Evolutionary conservation across 257 asterid species (phyloP), one percentile per base, ranked within the genome.

Genomic region (Penstemon eatonii): DNA sequence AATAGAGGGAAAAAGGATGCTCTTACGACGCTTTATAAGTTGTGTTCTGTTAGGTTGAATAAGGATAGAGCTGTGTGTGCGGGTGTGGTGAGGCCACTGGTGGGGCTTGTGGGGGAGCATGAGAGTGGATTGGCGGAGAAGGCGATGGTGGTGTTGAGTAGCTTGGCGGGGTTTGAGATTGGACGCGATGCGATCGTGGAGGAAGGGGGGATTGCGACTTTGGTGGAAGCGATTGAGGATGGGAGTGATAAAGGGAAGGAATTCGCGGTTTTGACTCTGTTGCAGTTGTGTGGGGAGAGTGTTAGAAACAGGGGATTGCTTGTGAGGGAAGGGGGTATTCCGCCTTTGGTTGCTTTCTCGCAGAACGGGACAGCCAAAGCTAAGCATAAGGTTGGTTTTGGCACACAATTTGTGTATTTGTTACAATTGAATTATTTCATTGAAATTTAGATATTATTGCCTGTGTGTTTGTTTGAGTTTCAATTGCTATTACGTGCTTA

Each of bases 81-180:
- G 0, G 92, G 95, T 6, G 88, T 81, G 2, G 87, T 83, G 53
- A 78, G 68, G 70, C 88, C 87, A 4, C 65, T 88, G 81, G 85
- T 88, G 75, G 86, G 59, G n/a, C 53, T 88, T 52, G 92, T 84
- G 56, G 76, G 66, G 25, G 88, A 83, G 73, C 77, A 81, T 39
- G 85, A 84, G 4, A 65, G 71, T 4, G 95, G 92, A 12, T 64
- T 88, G 67, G 82, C 90, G 4, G 95, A 88, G 83, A 88, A 88
- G 84, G 90, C 95, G 3, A 85, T 85, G 89, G 95, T 84, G 78
- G 92, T 88, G 13, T 68, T 88, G 85, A 79, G 81, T 60, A 85
- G 87, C 75, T 76, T 88, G 77, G 81, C 87, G 0, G 89, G 73
- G 40, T 72, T 80, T 4, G 84, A 85, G 44, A 65, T 64, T 68